Evolutionary conservation across 2,329 filamentous ascomycete species (phyloP), one percentile per base, ranked within the genome.

Genomic region (Nigrospora sphaerica): DNA sequence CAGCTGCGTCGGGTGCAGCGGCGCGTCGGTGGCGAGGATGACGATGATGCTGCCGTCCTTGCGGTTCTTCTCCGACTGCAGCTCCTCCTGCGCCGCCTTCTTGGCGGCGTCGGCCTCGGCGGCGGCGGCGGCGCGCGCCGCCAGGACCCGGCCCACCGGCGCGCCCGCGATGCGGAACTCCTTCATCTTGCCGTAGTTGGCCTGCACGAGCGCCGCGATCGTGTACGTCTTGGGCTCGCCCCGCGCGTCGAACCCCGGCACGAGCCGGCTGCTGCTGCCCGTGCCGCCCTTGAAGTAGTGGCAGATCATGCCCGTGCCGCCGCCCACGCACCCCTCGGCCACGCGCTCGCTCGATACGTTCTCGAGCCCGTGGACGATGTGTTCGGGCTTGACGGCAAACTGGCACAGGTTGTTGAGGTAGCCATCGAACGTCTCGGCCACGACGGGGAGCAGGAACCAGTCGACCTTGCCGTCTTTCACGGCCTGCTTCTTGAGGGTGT

Each of bases 221-320:
- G 76, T 82, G 54, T 80, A 85, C 3, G 65, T 62, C 46, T 62
- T 70, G 6, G 57, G 52, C 31, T 60, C 56, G n/a, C 55, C 60
- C n/a, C 54, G 55, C 3, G 56, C 58, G 39, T 68, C 67, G 19
- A 68, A 53, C 0, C 75, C 74, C 2, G 65, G 62, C n/a, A 85
- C 71, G 9, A 79, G 52, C 19, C 83, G 72, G 41, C 74, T 81
- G 53, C 75, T 75, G 1, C 74, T 81, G 1, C 82, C 82, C 0
- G 82, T 86, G 0, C 83, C 82, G 33, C 80, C 83, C 58, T 85
- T 85, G 66, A 80, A 83, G 51, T 73, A 74, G 55, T 84, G 79
- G 56, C 78, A 83, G 34, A 80, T 71, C 80, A 85, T 85, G 13
- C 81, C 81, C 0, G 81, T 81, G n/a, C 83, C 83, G 16, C 83